Evolutionary conservation across 352 stramenopile genomes (phyloP).

Genomic region (Paralagenidium karlingii): DNA sequence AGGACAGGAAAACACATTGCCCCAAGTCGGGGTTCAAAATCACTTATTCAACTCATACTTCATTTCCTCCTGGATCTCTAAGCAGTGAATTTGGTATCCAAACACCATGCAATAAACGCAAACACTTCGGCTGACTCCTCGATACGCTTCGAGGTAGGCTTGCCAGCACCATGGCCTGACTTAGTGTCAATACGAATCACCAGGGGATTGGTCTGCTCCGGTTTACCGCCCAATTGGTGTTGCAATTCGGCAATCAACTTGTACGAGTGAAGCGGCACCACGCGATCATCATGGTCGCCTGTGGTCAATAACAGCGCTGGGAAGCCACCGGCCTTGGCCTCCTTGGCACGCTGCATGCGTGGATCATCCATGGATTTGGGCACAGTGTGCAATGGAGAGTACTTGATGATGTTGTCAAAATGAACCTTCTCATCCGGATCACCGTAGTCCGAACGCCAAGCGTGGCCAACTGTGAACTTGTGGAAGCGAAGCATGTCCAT

Average conservation of each 20-base stretch:
- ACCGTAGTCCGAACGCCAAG: constrained; percentile 82
- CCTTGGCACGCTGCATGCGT: constrained; percentile 16
- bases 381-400: constrained; percentile 87
- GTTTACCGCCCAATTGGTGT: constrained; percentile 40
- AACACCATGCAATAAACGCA: constrained; percentile 75
- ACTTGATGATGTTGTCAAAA: constrained; percentile 74
- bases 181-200: constrained; percentile 86
- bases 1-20: too few species aligned
- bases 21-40: too few species aligned
- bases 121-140: constrained; percentile 77
- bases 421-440: constrained; percentile 65
- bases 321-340: constrained; percentile 42
- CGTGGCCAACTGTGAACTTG: constrained; percentile 89
- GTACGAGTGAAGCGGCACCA: constrained; percentile 85
- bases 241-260: constrained; percentile 85
- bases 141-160: constrained; percentile 82
- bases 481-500: constrained; percentile 96
- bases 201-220: constrained; percentile 67
- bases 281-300: constrained; percentile 85
- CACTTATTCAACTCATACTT: too few species aligned
- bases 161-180: constrained; percentile 79
- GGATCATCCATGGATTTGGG: constrained; percentile 9
- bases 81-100: constrained; percentile 26
- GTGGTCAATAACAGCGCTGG: constrained; percentile 75
- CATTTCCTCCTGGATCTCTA: constrained; percentile 5